These are phyloP conservation scores for Imleria badia DNA, from an alignment of 768 basidiomycete species.

Conservation along the genomic window DNA sequence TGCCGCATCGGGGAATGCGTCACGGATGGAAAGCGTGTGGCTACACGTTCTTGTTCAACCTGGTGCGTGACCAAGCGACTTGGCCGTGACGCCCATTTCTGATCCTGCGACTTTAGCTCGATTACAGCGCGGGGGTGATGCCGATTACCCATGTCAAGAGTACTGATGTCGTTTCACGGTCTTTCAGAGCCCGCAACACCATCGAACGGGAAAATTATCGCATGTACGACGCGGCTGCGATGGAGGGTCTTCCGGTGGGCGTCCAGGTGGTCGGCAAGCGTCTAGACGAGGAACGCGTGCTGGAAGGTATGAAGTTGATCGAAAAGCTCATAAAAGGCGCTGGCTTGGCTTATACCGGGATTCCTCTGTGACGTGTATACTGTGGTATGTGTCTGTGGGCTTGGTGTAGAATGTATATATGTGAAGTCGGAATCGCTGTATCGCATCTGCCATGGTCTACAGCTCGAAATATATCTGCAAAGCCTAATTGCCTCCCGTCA, in stretches of 20 bases:
- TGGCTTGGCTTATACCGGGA: conserved; percentile 24
- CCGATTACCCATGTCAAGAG: conserved; percentile 43
- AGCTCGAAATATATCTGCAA: too few relatives aligned
- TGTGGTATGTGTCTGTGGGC: neutral
- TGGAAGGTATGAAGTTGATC: conserved; percentile 46
- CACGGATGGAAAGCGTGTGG: conserved; percentile 59
- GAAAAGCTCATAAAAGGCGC: conserved; percentile 26
- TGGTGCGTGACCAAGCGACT: conserved; percentile 41
- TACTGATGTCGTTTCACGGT: conserved; percentile 31
- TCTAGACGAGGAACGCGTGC: conserved; percentile 47
- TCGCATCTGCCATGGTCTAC: too few relatives aligned
- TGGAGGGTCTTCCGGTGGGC: conserved; percentile 46
- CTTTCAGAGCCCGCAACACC: conserved; percentile 33
- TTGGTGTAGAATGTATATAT: neutral
- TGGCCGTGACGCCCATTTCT: neutral
- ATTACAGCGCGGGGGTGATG: conserved; percentile 45
- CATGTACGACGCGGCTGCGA: conserved; percentile 40
- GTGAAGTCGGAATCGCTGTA: too few relatives aligned
- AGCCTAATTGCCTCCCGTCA: too few relatives aligned
- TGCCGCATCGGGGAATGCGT: conserved; percentile 51
- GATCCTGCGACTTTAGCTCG: conserved; percentile 31
- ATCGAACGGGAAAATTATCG: conserved; percentile 41
- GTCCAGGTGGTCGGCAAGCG: conserved; percentile 44
- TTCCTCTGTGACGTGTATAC: conserved; percentile 14
- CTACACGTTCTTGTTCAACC: conserved; percentile 67